Base-by-base conservation (phyloP, 2,329 filamentous ascomycete genomes). In the Allantophomopsis cytisporea region DNA sequence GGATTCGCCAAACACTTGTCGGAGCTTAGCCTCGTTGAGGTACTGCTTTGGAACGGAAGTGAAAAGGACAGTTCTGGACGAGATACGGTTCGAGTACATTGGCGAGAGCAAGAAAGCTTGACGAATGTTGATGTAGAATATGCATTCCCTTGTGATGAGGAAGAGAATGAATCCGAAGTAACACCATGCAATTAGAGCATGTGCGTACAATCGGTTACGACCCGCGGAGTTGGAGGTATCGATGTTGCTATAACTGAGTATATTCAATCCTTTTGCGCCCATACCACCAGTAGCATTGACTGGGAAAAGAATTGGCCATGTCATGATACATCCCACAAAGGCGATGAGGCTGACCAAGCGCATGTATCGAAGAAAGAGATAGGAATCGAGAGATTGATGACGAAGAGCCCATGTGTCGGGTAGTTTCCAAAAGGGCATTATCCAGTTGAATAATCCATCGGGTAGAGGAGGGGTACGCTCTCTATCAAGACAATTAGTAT, bases 41-140 rank as follows among this genome's bases (percentile, higher is more conserved):
- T 93, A 94, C 7, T 76, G 65, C 15, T 76, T 63, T 2, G 89
- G 89, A 1, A 95, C 86, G 2, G 84, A 82, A 2, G 86, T 82
- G 59, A 94, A 87, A 11, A 98, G 75, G 1, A 96, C 83, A 1
- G 88, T 95, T 39, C 86, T 78, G 2, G 88, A 89, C 2, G 89
- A 95, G 35, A 95, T 77, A 41, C 88, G 83, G 52, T 80, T 81
- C 39, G 86, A 73, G 56, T 93, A 93, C 36, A 83, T 68, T 10
- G 87, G 86, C 10, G 86, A 88, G 40, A 93, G 73, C 32, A 93
- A 74, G 61, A 93, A 95, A 0, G 89, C 89, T 61, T 96, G 89
- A 46, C 88, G 83, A 38, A 96, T 63, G 53, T 93, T 94, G 65
- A 95, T 82, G 60, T 85, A 94, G 69, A 80, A 94, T 50, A 96